These are phyloP conservation scores for Gamarada debralockiae DNA, from an alignment of 495 filamentous ascomycete genomes.

Conservation along the genomic window DNA sequence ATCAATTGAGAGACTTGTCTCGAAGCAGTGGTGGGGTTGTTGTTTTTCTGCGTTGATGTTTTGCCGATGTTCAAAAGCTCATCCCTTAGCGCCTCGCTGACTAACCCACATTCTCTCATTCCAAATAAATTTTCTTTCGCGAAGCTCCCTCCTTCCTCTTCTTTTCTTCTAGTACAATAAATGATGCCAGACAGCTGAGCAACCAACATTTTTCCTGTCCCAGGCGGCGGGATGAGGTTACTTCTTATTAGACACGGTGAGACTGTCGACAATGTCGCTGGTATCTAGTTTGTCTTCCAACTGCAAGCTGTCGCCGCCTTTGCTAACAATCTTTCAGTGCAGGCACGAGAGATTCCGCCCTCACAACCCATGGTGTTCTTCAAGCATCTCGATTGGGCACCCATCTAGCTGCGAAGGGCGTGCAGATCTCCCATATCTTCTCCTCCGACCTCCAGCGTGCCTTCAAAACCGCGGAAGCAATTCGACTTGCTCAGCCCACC, in stretches of 20 bases:
- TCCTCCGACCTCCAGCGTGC: slow-evolving; percentile 79
- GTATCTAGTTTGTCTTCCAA: slow-evolving; percentile 57
- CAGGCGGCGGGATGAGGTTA: slow-evolving; percentile 53
- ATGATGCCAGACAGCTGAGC: slow-evolving; percentile 14
- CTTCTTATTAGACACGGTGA: slow-evolving; percentile 84
- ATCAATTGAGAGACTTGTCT: too few relatives aligned
- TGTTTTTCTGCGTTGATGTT: background rate
- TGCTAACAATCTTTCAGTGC: slow-evolving; percentile 53
- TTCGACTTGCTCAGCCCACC: slow-evolving; percentile 48
- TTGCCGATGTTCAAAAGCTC: too few relatives aligned
- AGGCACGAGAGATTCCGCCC: slow-evolving; percentile 69
- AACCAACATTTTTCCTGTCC: slow-evolving; percentile 13
- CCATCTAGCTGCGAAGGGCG: slow-evolving; percentile 47
- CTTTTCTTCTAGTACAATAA: background rate
- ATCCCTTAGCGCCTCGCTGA: too few relatives aligned
- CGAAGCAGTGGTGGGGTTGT: too few relatives aligned
- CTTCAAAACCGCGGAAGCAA: slow-evolving; percentile 61
- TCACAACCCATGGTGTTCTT: slow-evolving; percentile 78
- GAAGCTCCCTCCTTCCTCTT: slow-evolving; percentile 1
- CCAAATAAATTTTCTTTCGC: background rate
- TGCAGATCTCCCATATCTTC: slow-evolving; percentile 54
- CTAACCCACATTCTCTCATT: background rate
- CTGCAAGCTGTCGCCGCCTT: background rate
- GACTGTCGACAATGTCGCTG: slow-evolving; percentile 80
- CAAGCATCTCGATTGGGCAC: slow-evolving; percentile 64